A percentile compares a stretch with the other conserved stretches of the same genome.
phyloP scores from a whole-genome alignment of 2,329 filamentous ascomycete species.

The Colletotrichum eremochloae region DNA sequence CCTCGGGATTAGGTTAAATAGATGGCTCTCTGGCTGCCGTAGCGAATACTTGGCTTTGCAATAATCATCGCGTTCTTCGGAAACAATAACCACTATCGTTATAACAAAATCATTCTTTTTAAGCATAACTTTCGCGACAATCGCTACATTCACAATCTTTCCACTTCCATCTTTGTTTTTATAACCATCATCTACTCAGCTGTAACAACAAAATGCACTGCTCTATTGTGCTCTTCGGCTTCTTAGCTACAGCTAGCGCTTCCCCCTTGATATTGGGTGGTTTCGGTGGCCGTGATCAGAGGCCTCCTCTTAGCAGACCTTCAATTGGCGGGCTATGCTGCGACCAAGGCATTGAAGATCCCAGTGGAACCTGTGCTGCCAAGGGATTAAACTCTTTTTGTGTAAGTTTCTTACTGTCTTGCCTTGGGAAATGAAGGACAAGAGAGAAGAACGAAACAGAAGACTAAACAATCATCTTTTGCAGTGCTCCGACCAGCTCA shows the following conservation, averaged over 20 bases:
- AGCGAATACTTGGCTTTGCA: rapidly evolving
- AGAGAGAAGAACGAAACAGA: background rate
- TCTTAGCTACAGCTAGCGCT: background rate
- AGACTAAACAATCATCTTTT: background rate
- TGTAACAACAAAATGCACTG: background rate
- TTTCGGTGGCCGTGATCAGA: too few species aligned
- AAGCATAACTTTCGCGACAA: too few species aligned
- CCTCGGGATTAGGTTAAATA: background rate
- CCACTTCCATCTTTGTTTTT: background rate
- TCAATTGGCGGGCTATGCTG: background rate
- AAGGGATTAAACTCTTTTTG: background rate
- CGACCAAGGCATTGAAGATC: background rate
- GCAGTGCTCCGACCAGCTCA: background rate
- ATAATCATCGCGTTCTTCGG: background rate
- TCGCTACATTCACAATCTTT: background rate
- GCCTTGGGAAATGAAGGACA: background rate
- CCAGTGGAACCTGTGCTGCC: background rate
- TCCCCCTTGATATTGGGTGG: too few species aligned
- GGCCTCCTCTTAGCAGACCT: background rate
- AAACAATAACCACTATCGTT: too few species aligned
- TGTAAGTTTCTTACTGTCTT: background rate
- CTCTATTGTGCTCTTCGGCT: background rate
- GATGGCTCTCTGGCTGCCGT: background rate
- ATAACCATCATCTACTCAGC: background rate
- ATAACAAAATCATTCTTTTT: too few species aligned